These are phyloP conservation scores for Castanopsis chinensis DNA, from an alignment of 306 rosid species.

Conservation along the genomic window DNA sequence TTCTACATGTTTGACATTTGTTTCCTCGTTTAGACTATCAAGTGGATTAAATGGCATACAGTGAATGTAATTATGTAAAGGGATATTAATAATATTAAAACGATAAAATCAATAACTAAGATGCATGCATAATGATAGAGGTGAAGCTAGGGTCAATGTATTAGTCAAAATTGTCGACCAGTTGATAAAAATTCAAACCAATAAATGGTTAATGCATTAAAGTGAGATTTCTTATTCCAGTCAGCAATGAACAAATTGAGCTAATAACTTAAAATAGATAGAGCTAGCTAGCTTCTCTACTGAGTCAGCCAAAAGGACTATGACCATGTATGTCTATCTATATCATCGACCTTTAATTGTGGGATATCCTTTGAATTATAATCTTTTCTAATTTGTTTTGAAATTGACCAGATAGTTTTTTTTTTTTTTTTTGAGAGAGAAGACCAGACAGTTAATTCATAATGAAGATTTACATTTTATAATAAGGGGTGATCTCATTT, in stretches of 20 bases:
- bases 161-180: not conserved
- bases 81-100: not conserved
- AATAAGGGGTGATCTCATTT: no score
- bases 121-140: not conserved
- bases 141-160: not conserved
- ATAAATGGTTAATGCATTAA: not conserved
- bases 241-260: not conserved
- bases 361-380: no score
- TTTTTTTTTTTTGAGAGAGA: no score
- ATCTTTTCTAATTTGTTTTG: no score
- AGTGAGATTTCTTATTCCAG: not conserved
- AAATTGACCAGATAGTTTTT: no score
- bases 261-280: not conserved
- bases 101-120: not conserved
- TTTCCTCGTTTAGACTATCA: no score
- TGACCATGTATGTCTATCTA: no score
- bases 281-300: not conserved
- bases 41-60: no score
- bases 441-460: no score
- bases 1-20: not conserved
- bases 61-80: no score
- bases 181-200: not conserved
- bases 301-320: not conserved
- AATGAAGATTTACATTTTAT: no score
- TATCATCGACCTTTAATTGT: no score